Evolutionary conservation across 192 early-diverging fungal species (phyloP), one percentile per base, ranked within the genome.

Genomic region (Rhizophagus clarus): DNA sequence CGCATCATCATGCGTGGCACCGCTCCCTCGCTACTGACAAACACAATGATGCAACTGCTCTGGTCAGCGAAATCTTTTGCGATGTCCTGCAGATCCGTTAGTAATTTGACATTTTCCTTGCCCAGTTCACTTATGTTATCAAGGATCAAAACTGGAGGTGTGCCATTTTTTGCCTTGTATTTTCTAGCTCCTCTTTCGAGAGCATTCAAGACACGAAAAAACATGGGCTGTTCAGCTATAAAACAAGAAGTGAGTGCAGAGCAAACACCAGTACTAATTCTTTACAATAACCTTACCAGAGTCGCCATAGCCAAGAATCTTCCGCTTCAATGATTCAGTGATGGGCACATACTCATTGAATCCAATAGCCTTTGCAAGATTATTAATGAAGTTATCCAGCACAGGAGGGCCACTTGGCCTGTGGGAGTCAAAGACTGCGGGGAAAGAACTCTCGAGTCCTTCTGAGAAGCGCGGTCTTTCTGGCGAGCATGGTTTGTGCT

Each of bases 161-260:
- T 79, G 66, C 63, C 34, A 68, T 79, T 67, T 0, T 64, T 79
- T 66, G 66, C 63, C 64, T 79, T 68, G 77, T 79, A 79, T 67
- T 64, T 51, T 69, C 64, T 49, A 42, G 77, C 77, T 47, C 42
- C 66, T 67, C 66, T 66, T 1, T 70, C 64, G 14, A 79, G 70
- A 14, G 64, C 77, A 32, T 69, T 22, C 14, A 24, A 2, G 51
- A 67, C 22, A 70, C 37, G 77, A 79, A 11, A 32, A 26, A 79
- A 31, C 42, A 31, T 79, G 34, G 42, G 10, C 51, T 42, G 11
- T 42, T 32, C 64, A 49, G 0, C 64, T 79, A 71, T 79, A 79
- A 64, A 69, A 72, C 71, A 72, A 72, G 71, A 26, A 72, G 77
- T 64, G 42, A 79, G 61, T 34, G 34, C 12, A 61, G 68, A 79